These are phyloP conservation scores for Pseudoneurospora amorphoporcata DNA, from an alignment of 495 filamentous ascomycete species.

Conservation along the genomic window DNA sequence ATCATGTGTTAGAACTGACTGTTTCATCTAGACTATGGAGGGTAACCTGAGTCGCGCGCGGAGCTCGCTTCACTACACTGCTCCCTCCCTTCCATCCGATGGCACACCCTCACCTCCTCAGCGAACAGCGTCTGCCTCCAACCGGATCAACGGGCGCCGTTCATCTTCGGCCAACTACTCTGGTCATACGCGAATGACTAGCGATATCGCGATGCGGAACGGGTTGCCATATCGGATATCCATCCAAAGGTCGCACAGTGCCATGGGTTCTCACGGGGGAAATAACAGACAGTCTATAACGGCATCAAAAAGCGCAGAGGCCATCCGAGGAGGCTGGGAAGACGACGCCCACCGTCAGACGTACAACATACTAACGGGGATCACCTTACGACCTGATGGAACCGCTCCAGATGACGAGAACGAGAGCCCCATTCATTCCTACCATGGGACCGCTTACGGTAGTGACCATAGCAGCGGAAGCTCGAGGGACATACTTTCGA, in stretches of 20 bases:
- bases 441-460: not conserved
- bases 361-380: constrained; percentile 4
- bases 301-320: constrained; percentile 28
- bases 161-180: constrained; percentile 10
- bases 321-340: constrained; percentile 17
- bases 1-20: not conserved
- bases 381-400: not conserved
- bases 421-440: constrained; percentile 5
- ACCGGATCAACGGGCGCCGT: constrained; percentile 8
- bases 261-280: constrained; percentile 37
- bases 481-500: constrained; percentile 27
- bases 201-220: constrained; percentile 32
- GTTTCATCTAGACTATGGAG: constrained; percentile 67
- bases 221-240: constrained; percentile 25
- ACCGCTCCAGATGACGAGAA: constrained; percentile 3
- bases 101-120: constrained; percentile 35
- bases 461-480: constrained; percentile 10
- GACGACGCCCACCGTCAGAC: constrained; percentile 10
- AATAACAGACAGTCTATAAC: constrained; percentile 32
- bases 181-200: constrained; percentile 33
- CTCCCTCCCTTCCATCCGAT: constrained; percentile 46
- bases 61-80: constrained; percentile 53
- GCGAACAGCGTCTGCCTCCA: constrained; percentile 23
- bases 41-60: constrained; percentile 75
- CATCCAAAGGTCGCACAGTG: constrained; percentile 35